phyloP scores from a whole-genome alignment of 495 filamentous ascomycete genomes.

The Penicillium soppii region DNA sequence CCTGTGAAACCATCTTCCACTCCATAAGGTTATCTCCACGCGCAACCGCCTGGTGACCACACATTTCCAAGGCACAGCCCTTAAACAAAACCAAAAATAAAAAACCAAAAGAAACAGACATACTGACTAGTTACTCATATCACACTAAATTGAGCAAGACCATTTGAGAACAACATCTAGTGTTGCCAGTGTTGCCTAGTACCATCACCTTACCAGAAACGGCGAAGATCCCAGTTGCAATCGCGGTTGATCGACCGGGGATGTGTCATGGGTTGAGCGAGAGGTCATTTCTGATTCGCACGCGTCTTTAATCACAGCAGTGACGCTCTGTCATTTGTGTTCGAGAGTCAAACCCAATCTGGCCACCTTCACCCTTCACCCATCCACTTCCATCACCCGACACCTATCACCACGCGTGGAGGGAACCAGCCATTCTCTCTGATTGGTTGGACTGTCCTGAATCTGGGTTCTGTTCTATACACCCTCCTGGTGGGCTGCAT shows the following conservation, averaged over 20 bases:
- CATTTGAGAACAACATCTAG: constrained; percentile 4
- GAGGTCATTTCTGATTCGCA: constrained; percentile 23
- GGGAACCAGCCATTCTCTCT: constrained; percentile 7
- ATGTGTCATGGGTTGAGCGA: constrained; percentile 21
- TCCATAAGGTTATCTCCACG: constrained; percentile 19
- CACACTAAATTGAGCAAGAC: constrained; percentile 6
- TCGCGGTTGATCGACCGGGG: constrained; percentile 21
- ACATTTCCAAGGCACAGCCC: constrained; percentile 22
- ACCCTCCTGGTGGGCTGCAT: not conserved
- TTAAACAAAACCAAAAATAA: not conserved
- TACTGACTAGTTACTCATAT: constrained; percentile 4
- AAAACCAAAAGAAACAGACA: too few species aligned
- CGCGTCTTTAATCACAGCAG: constrained; percentile 18
- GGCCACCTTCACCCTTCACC: too few species aligned
- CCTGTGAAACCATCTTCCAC: constrained; percentile 18
- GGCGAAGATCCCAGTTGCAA: constrained; percentile 16
- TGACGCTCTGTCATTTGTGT: too few species aligned
- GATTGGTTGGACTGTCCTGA: constrained; percentile 15
- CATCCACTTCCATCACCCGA: constrained; percentile 32
- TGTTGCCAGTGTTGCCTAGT: too few species aligned
- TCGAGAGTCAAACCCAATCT: not conserved
- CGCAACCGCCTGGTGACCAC: constrained; percentile 25
- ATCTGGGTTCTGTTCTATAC: not conserved
- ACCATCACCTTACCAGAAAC: too few species aligned
- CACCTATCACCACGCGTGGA: constrained; percentile 24